phyloP scores from a whole-genome alignment of 805 yeast genomes.

The Saturnispora bothae region DNA sequence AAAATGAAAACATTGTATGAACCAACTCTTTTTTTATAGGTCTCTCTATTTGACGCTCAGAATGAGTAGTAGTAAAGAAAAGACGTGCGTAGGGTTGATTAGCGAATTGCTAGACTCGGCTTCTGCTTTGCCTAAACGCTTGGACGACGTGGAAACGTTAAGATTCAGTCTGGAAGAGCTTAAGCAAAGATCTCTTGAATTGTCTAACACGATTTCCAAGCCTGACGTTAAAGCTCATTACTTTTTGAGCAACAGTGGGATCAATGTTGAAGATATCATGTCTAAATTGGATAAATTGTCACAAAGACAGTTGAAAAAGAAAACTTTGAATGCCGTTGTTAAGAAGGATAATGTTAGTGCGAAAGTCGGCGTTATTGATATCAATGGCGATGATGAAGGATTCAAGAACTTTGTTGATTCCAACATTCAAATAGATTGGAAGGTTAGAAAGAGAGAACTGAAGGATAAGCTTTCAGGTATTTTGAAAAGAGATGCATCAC shows the following conservation, averaged over 20 bases:
- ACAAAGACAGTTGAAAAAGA: not conserved
- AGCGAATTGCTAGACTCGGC: slow-evolving; percentile 73
- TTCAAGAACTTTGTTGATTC: slow-evolving; percentile 70
- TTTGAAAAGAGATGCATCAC: slow-evolving; percentile 23
- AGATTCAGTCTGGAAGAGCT: slow-evolving; percentile 75
- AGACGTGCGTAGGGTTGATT: slow-evolving; percentile 23
- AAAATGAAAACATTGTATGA: not conserved
- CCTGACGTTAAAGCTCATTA: slow-evolving; percentile 69
- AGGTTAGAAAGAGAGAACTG: slow-evolving; percentile 60
- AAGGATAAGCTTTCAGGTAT: slow-evolving; percentile 60
- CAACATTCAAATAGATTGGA: slow-evolving; percentile 78
- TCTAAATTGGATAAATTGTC: slow-evolving; percentile 32
- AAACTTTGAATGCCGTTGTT: slow-evolving; percentile 33
- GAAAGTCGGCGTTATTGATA: not conserved
- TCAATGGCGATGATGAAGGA: slow-evolving; percentile 41
- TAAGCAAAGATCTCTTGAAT: slow-evolving; percentile 50
- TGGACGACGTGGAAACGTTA: slow-evolving; percentile 66
- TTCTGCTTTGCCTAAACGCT: slow-evolving; percentile 54
- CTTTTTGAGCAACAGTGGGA: slow-evolving; percentile 79
- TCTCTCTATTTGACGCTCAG: too few relatives aligned
- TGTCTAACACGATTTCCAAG: slow-evolving; percentile 32
- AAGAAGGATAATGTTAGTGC: slow-evolving; percentile 26
- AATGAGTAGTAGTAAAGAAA: slow-evolving; percentile 35
- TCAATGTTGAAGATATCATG: slow-evolving; percentile 76
- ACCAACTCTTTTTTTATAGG: too few relatives aligned